Percentiles rank a stretch among this genome's conserved stretches.
phyloP scores from a whole-genome alignment of 768 basidiomycete species.

The Hypholoma sublateritium region DNA sequence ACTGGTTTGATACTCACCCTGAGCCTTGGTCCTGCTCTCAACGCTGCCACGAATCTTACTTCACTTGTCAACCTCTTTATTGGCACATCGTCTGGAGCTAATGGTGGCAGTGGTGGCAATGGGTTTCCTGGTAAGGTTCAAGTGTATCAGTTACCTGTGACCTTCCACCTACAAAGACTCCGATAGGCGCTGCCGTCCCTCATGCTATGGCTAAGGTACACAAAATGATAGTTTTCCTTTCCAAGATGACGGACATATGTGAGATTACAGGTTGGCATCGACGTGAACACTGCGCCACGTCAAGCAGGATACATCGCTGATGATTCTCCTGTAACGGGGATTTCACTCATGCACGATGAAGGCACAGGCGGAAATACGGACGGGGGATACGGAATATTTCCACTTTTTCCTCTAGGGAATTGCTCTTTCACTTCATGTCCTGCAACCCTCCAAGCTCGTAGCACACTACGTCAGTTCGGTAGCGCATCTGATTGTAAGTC shows the following conservation, averaged over 20 bases:
- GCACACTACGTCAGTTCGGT: slow-evolving; percentile 30
- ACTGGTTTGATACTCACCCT: background rate
- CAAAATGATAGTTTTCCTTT: too few relatives aligned
- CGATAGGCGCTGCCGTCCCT: slow-evolving; percentile 41
- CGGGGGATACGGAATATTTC: slow-evolving; percentile 53
- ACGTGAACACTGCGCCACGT: slow-evolving; percentile 46
- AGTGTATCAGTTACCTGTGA: too few relatives aligned
- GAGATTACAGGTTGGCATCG: slow-evolving; percentile 43
- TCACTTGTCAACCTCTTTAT: slow-evolving; percentile 53
- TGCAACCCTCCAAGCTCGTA: slow-evolving; percentile 38
- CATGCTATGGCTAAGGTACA: slow-evolving; percentile 53
- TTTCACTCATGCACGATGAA: slow-evolving; percentile 54
- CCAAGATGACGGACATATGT: background rate
- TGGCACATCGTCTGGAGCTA: slow-evolving; percentile 45
- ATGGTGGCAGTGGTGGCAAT: slow-evolving; percentile 47
- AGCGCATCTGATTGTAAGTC: slow-evolving; percentile 8
- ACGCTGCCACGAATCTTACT: slow-evolving; percentile 30
- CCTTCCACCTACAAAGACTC: too few relatives aligned
- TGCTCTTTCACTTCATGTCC: slow-evolving; percentile 43
- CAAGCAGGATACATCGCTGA: slow-evolving; percentile 52
- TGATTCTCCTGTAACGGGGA: slow-evolving; percentile 43
- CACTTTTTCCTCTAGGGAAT: slow-evolving; percentile 44
- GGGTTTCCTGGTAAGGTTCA: slow-evolving; percentile 41
- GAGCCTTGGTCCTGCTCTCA: background rate
- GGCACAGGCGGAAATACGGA: slow-evolving; percentile 52